These are phyloP conservation scores for Datura wrightii DNA, from an alignment of 257 asterid species.

Conservation along the genomic window DNA sequence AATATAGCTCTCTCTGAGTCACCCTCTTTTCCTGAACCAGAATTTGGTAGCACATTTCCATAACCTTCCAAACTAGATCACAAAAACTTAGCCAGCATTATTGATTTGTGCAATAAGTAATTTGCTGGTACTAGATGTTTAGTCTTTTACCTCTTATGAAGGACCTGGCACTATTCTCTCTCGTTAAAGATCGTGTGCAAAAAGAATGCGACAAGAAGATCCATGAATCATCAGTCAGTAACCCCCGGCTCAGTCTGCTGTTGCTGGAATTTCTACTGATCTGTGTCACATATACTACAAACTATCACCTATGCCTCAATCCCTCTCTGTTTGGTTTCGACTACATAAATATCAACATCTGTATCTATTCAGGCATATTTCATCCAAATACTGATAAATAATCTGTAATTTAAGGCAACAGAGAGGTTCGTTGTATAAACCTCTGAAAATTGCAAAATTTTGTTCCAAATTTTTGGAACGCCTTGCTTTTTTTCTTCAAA, in stretches of 20 bases:
- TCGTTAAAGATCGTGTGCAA: constrained; percentile 71
- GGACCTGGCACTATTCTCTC: constrained; percentile 66
- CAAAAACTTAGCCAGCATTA: background rate
- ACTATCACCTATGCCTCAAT: background rate
- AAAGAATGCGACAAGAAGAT: constrained; percentile 77
- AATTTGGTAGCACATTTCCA: constrained; percentile 86
- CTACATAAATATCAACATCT: background rate
- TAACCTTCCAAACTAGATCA: constrained; percentile 84
- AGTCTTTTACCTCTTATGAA: constrained; percentile 67
- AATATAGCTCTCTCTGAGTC: constrained; percentile 91
- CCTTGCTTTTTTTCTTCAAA: background rate
- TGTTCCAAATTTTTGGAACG: background rate
- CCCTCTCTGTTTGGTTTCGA: background rate
- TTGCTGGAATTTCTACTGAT: constrained; percentile 71
- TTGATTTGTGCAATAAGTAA: background rate
- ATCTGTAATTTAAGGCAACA: background rate
- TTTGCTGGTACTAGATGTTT: background rate
- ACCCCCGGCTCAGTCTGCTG: constrained; percentile 72
- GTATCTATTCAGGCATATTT: background rate
- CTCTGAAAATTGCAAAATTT: background rate
- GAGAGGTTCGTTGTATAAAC: background rate
- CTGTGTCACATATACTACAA: constrained; percentile 43
- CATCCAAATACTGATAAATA: background rate
- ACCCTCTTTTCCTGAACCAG: constrained; percentile 78
- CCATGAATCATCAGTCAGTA: constrained; percentile 64